phyloP scores from a whole-genome alignment of 2,329 filamentous ascomycete genomes.

The Penicillium oxalicum region DNA sequence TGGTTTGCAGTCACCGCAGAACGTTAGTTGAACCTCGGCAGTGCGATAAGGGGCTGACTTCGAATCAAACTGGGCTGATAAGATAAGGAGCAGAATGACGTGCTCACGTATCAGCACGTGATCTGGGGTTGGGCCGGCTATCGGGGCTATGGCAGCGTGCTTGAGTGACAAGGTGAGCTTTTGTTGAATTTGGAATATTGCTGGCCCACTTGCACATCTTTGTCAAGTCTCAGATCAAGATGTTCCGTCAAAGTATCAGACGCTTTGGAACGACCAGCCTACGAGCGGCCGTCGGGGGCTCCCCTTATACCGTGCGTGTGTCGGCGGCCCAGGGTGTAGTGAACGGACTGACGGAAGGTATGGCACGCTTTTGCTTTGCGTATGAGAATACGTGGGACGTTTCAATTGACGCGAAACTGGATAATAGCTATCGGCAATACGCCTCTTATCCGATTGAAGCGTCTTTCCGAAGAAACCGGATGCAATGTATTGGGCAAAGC shows the following conservation, averaged over 20 bases:
- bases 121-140: too few species aligned
- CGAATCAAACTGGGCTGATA: too few species aligned
- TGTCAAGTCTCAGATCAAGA: slow-evolving; percentile 33
- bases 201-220: background rate
- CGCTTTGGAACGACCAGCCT: slow-evolving; percentile 60
- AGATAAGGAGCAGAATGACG: too few species aligned
- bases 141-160: too few species aligned
- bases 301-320: slow-evolving; percentile 62
- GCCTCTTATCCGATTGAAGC: slow-evolving; percentile 83
- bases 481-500: slow-evolving; percentile 95
- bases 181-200: too few species aligned
- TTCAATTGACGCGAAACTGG: slow-evolving; percentile 2
- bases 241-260: slow-evolving; percentile 65
- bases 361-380: slow-evolving; percentile 13
- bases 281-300: slow-evolving; percentile 44
- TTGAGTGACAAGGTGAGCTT: too few species aligned
- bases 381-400: background rate
- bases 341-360: slow-evolving; percentile 76
- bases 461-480: slow-evolving; percentile 80
- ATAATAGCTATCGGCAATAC: slow-evolving; percentile 88
- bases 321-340: slow-evolving; percentile 75
- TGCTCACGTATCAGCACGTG: too few species aligned
- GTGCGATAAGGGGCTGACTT: too few species aligned
- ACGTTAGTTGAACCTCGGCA: too few species aligned
- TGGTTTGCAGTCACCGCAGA: too few species aligned